Percentiles rank a stretch among this genome's conserved stretches.
phyloP scores from a whole-genome alignment of 495 filamentous ascomycete genomes.

The Penicillium longicatenatum region DNA sequence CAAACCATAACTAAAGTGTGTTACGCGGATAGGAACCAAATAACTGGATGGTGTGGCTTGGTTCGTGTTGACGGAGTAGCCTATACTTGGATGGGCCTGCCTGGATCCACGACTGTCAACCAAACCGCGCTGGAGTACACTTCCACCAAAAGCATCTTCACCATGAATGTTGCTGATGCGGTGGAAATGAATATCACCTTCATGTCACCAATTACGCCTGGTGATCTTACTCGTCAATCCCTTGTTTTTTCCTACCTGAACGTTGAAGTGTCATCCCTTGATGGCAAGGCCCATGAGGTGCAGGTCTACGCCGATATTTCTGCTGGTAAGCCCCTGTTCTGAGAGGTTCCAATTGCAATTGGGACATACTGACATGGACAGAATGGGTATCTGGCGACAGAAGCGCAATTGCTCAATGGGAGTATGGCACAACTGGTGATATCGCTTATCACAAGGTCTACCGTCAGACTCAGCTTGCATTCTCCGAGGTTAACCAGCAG shows the following conservation, averaged over 20 bases:
- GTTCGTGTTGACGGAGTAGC: constrained; percentile 56
- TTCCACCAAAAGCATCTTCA: constrained; percentile 60
- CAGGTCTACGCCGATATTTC: constrained; percentile 63
- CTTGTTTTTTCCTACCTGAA: constrained; percentile 58
- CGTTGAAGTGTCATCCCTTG: constrained; percentile 53
- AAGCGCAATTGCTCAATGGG: constrained; percentile 52
- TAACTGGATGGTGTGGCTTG: constrained; percentile 57
- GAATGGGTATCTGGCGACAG: constrained; percentile 62
- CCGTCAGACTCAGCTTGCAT: constrained; percentile 52
- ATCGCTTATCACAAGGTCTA: constrained; percentile 58
- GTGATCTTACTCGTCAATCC: constrained; percentile 56
- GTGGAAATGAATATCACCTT: constrained; percentile 59
- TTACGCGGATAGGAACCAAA: constrained; percentile 39
- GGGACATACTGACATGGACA: constrained; percentile 16
- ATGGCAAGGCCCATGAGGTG: constrained; percentile 56
- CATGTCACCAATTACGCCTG: constrained; percentile 57
- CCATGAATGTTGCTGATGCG: constrained; percentile 47
- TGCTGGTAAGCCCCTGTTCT: constrained; percentile 47
- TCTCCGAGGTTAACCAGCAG: constrained; percentile 55
- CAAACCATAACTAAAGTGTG: constrained; percentile 6
- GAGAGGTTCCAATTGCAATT: too few species aligned
- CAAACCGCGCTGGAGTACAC: constrained; percentile 59
- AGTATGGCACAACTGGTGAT: constrained; percentile 46
- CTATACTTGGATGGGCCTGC: constrained; percentile 61
- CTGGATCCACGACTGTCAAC: constrained; percentile 41